Evolutionary conservation across 1,284 basidiomycete genomes (phyloP).

Genomic region (Pseudozyma pruni): DNA sequence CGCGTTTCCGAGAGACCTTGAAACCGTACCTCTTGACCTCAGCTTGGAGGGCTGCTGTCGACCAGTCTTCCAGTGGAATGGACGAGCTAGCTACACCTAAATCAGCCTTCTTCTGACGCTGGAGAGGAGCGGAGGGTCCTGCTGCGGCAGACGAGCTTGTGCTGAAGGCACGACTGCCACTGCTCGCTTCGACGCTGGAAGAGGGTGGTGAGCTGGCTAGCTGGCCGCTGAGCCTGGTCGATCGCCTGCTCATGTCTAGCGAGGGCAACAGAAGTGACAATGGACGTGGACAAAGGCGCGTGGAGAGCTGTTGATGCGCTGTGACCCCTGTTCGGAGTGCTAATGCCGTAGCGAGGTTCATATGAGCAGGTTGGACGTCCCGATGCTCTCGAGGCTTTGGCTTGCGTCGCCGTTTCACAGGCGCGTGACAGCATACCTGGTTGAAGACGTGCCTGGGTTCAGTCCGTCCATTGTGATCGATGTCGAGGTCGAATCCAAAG

Average conservation of each 20-base stretch:
- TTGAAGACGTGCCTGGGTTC: too few species aligned
- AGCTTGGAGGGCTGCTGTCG: slow-evolving; percentile 15
- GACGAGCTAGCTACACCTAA: background rate
- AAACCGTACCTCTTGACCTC: slow-evolving; percentile 46
- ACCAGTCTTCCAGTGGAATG: slow-evolving; percentile 34
- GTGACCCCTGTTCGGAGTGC: background rate
- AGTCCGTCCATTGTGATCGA: too few species aligned
- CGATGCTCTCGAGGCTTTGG: too few species aligned
- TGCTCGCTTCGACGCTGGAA: too few species aligned
- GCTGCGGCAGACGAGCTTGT: background rate
- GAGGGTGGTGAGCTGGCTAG: background rate
- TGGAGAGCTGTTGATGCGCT: background rate
- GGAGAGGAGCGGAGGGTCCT: slow-evolving; percentile 8
- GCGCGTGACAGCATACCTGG: too few species aligned
- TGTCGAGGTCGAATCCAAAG: too few species aligned
- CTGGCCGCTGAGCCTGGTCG: slow-evolving; percentile 5
- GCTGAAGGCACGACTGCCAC: background rate
- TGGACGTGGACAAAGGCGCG: background rate
- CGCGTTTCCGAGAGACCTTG: slow-evolving; percentile 29
- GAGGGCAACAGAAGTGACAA: slow-evolving; percentile 4
- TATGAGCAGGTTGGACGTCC: too few species aligned
- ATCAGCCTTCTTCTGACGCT: too few species aligned
- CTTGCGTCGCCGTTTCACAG: too few species aligned
- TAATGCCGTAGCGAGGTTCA: background rate
- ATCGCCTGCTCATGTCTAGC: slow-evolving; percentile 16